Conservation (phyloP, 495 filamentous ascomycete species). For the Barbatosphaeria neglecta region DNA sequence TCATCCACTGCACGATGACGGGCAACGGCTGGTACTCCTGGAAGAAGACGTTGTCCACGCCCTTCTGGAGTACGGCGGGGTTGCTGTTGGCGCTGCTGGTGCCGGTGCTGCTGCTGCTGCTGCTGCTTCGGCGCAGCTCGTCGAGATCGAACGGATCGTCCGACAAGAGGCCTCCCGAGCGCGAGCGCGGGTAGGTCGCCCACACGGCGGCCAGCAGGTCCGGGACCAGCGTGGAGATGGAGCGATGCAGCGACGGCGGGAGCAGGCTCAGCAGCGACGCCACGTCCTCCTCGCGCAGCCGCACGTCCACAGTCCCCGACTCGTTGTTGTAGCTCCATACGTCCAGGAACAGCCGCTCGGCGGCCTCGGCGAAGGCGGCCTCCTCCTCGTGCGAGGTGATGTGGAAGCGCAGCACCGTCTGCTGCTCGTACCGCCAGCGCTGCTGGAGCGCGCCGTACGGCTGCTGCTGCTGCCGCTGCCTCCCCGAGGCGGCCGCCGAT, state of each 20-base stretch:
- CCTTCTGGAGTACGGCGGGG: conserved; percentile 20
- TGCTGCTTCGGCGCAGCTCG: too few relatives aligned
- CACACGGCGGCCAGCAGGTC: conserved; percentile 68
- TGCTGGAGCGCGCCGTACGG: conserved; percentile 40
- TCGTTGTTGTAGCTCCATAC: conserved; percentile 77
- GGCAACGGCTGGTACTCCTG: conserved; percentile 72
- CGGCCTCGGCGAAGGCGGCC: conserved; percentile 57
- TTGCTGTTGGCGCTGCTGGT: too few relatives aligned
- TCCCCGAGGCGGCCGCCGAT: conserved; percentile 11
- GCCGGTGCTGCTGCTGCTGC: too few relatives aligned
- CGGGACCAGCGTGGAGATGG: conserved; percentile 65
- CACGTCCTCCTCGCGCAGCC: conserved; percentile 66
- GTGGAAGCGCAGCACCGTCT: conserved; percentile 84
- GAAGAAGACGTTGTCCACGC: conserved; percentile 66
- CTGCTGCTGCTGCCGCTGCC: too few relatives aligned
- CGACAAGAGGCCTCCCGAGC: conserved; percentile 7
- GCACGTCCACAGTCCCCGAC: conserved; percentile 63
- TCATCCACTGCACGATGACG: conserved; percentile 77
- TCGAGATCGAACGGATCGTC: conserved; percentile 13
- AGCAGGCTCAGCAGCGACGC: conserved; percentile 73
- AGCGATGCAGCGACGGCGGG: conserved; percentile 59
- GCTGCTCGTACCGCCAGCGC: conserved; percentile 58
- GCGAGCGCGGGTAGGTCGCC: conserved; percentile 58
- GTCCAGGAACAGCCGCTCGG: conserved; percentile 69
- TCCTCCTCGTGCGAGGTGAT: conserved; percentile 60